A percentile compares a stretch with the other conserved stretches of the same genome.
phyloP scores from a whole-genome alignment of 2,329 filamentous ascomycete genomes.

The Trichoderma arundinaceum region DNA sequence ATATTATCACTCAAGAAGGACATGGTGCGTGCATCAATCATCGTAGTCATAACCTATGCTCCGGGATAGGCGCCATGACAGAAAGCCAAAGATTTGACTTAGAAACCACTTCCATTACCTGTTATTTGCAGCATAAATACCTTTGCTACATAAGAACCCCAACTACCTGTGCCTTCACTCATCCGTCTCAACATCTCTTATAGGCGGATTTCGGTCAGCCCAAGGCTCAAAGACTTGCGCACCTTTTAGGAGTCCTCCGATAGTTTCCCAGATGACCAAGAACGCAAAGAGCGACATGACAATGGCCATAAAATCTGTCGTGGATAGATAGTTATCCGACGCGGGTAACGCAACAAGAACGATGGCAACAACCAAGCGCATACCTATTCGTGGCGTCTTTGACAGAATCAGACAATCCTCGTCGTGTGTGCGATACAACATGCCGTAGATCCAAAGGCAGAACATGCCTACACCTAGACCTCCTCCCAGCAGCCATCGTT shows the following conservation, averaged over 20 bases:
- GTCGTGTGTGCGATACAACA: conserved; percentile 50
- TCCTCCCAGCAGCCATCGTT: conserved; percentile 55
- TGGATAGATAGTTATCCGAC: conserved; percentile 43
- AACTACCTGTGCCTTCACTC: background rate
- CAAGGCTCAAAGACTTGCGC: conserved; percentile 45
- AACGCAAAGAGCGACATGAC: conserved; percentile 52
- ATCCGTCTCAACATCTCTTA: conserved; percentile 32
- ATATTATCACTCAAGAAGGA: background rate
- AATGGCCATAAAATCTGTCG: conserved; percentile 48
- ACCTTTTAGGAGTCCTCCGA: conserved; percentile 44
- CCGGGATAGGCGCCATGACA: too few relatives aligned
- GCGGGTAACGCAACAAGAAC: conserved; percentile 46
- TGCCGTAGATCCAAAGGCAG: conserved; percentile 50
- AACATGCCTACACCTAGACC: conserved; percentile 53
- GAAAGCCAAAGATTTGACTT: too few relatives aligned
- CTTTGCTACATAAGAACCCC: too few relatives aligned
- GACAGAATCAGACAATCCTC: conserved; percentile 43
- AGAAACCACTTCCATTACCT: too few relatives aligned
- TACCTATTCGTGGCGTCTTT: conserved; percentile 45
- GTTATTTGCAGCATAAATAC: too few relatives aligned
- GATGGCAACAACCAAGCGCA: conserved; percentile 43
- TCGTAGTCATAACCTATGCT: too few relatives aligned
- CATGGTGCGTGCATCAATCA: too few relatives aligned
- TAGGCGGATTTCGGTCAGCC: conserved; percentile 40
- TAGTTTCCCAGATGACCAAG: conserved; percentile 52